Evolutionary conservation across 305 asterid species (phyloP).

Genomic region (Fraxinus paxiana): DNA sequence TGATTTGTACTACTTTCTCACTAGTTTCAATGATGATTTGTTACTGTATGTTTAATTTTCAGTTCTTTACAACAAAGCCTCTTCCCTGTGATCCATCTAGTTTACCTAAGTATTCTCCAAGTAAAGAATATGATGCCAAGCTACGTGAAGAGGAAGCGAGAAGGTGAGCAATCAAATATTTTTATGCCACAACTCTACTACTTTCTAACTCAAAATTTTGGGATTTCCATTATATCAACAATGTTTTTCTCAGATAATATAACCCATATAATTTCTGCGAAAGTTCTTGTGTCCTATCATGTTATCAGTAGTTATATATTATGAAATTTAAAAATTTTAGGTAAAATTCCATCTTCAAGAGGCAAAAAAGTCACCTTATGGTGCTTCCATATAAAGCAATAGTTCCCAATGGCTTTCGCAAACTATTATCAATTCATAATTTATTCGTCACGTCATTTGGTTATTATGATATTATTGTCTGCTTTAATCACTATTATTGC

Average conservation of each 20-base stretch:
- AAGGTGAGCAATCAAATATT: slow-evolving; percentile 37
- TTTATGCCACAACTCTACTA: background rate
- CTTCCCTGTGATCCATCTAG: slow-evolving; percentile 68
- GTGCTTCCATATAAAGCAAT: background rate
- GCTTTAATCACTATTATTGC: background rate
- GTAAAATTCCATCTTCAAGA: background rate
- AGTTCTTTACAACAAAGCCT: slow-evolving; percentile 72
- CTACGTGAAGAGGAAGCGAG: slow-evolving; percentile 58
- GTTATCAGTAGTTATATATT: background rate
- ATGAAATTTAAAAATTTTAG: background rate
- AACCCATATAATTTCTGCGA: background rate
- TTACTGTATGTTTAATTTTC: slow-evolving; percentile 26
- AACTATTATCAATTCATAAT: background rate
- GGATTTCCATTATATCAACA: background rate
- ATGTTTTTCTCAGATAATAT: background rate
- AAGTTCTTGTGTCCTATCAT: background rate
- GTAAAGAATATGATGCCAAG: slow-evolving; percentile 68
- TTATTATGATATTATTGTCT: background rate
- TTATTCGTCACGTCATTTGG: background rate
- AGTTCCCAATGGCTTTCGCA: background rate
- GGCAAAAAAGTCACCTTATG: background rate
- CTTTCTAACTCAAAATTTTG: background rate
- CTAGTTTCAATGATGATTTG: slow-evolving; percentile 3
- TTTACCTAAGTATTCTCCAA: slow-evolving; percentile 67
- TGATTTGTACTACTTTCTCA: background rate